Conservation (phyloP, 345 rosid species). For the Sonneratia alba region DNA sequence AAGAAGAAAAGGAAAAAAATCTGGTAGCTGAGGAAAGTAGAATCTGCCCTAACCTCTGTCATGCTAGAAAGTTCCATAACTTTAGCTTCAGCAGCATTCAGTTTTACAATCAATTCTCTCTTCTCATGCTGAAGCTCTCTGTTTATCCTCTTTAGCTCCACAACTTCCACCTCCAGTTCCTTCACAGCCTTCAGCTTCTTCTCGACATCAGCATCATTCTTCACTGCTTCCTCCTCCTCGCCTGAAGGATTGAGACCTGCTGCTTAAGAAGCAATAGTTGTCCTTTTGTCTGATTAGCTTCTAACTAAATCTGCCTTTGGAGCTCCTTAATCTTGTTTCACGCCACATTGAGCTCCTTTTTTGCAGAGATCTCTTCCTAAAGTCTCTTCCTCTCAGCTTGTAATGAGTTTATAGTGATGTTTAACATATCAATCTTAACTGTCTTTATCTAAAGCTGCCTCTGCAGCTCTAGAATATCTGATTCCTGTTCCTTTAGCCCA, state of each 20-base stretch:
- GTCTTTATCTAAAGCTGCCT: constrained; percentile 92
- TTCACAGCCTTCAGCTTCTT: constrained; percentile 59
- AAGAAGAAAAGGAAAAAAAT: neutral
- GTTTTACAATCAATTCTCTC: constrained; percentile 70
- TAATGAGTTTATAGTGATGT: constrained; percentile 71
- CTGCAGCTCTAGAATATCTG: constrained; percentile 56
- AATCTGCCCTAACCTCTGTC: constrained; percentile 62
- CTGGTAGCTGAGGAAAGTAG: neutral
- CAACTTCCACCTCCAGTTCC: constrained; percentile 72
- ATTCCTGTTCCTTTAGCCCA: constrained; percentile 89
- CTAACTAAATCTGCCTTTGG: constrained; percentile 89
- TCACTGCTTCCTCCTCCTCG: constrained; percentile 73
- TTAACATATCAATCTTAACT: constrained; percentile 85
- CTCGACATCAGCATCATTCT: constrained; percentile 59
- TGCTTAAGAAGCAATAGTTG: constrained; percentile 84
- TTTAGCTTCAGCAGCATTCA: constrained; percentile 77
- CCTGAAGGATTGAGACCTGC: constrained; percentile 74
- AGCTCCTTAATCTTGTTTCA: constrained; percentile 76
- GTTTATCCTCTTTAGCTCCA: constrained; percentile 87
- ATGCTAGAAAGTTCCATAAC: constrained; percentile 59
- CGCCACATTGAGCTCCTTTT: constrained; percentile 69
- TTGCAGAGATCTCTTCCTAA: constrained; percentile 59
- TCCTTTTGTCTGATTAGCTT: constrained; percentile 87
- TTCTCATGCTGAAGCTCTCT: constrained; percentile 93
- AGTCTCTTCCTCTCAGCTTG: constrained; percentile 85